Percentiles rank a stretch among this genome's conserved stretches.
phyloP scores from a whole-genome alignment of 1,284 basidiomycete species.

The Heterobasidion parviporum region DNA sequence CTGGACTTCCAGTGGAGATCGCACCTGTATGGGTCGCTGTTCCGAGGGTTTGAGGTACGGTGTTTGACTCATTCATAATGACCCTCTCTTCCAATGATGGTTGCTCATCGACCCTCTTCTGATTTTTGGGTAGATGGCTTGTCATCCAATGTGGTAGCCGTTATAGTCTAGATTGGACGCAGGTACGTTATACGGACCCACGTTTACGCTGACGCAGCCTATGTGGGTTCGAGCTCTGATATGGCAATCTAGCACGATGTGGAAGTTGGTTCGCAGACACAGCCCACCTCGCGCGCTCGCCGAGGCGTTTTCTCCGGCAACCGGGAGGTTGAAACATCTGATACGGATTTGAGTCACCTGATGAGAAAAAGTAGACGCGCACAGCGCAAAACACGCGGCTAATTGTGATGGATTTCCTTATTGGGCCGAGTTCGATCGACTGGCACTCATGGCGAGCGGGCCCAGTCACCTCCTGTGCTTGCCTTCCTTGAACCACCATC shows the following conservation, averaged over 20 bases:
- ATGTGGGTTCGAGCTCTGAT: no score
- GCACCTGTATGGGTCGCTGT: constrained; percentile 2
- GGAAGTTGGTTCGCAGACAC: not conserved
- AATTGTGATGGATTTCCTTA: not conserved
- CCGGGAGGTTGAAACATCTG: not conserved
- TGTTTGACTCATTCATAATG: no score
- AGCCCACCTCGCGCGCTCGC: no score
- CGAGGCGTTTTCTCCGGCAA: no score
- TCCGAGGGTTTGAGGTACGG: not conserved
- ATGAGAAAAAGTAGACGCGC: not conserved
- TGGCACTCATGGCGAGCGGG: no score
- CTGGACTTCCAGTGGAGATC: constrained; percentile 44
- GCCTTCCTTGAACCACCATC: not conserved
- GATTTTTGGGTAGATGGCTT: not conserved
- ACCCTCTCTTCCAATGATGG: no score
- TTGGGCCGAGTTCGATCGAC: not conserved
- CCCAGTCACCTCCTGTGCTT: not conserved
- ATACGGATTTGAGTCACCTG: not conserved
- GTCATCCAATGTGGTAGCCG: not conserved
- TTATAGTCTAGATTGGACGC: no score
- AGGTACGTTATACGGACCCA: no score
- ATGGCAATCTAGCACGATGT: not conserved
- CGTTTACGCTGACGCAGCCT: no score
- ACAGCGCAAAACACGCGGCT: not conserved
- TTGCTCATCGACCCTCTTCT: not conserved